phyloP scores from a whole-genome alignment of 164 flowering plant genomes.

The Litsea cubeba region DNA sequence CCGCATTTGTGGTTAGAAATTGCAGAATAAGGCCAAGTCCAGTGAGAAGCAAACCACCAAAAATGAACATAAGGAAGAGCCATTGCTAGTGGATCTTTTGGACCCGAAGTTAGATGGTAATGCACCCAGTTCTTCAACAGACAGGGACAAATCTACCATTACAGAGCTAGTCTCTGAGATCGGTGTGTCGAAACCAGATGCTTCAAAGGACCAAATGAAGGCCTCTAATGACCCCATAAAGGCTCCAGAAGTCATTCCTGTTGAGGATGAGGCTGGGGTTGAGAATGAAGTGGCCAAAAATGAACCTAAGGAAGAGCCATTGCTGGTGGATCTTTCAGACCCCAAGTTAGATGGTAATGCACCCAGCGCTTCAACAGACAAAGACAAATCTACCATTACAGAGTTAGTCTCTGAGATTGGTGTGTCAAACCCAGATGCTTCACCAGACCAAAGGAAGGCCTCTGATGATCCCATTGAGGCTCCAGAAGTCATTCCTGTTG shows the following conservation, averaged over 20 bases:
- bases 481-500: slow-evolving; percentile 8
- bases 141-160: slow-evolving; percentile 6
- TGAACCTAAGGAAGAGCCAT: slow-evolving; percentile 23
- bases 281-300: slow-evolving; percentile 15
- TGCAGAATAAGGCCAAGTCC: slow-evolving; percentile 34
- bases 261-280: slow-evolving; percentile 1
- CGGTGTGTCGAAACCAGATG: background rate
- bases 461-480: background rate
- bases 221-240: background rate
- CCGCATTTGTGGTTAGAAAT: background rate
- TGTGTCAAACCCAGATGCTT: background rate
- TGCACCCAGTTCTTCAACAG: slow-evolving; percentile 13
- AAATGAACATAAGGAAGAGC: slow-evolving; percentile 21
- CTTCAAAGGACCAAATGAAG: background rate
- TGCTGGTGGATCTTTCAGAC: slow-evolving; percentile 40
- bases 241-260: slow-evolving; percentile 9
- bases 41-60: slow-evolving; percentile 18
- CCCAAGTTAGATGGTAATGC: slow-evolving; percentile 22
- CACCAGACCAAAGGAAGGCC: background rate
- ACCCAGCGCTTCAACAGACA: slow-evolving; percentile 13
- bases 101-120: slow-evolving; percentile 29
- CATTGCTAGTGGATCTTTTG: slow-evolving; percentile 35
- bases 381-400: slow-evolving; percentile 7
- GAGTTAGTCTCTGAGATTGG: slow-evolving; percentile 16
- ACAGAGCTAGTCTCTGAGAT: slow-evolving; percentile 16